Evolutionary conservation across 306 rosid genomes (phyloP).

Genomic region (Morella rubra): DNA sequence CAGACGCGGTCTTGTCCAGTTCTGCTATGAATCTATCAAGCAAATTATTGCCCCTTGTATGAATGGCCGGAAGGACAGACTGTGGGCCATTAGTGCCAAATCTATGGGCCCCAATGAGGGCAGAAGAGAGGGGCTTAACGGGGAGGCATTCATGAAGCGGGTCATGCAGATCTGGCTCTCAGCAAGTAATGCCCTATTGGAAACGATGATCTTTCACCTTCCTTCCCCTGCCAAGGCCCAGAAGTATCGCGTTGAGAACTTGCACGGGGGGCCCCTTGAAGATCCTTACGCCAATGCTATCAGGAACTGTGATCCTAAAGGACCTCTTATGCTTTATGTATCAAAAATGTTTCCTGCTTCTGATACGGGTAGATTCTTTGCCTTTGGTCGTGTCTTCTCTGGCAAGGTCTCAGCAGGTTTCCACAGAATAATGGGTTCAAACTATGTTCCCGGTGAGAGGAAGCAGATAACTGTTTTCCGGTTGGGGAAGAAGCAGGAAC

Average conservation of each 20-base stretch:
- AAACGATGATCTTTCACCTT: constrained; percentile 75
- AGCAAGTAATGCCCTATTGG: constrained; percentile 55
- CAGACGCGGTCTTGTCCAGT: constrained; percentile 58
- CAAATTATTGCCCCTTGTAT: constrained; percentile 53
- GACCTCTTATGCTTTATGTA: constrained; percentile 58
- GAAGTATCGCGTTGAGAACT: constrained; percentile 62
- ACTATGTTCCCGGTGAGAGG: constrained; percentile 51
- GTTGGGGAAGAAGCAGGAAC: constrained; percentile 65
- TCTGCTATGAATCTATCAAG: constrained; percentile 59
- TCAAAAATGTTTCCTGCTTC: constrained; percentile 67
- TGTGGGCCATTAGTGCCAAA: constrained; percentile 64
- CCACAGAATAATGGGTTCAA: constrained; percentile 62
- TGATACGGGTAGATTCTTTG: constrained; percentile 61
- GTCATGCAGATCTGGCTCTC: constrained; percentile 67
- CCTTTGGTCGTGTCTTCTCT: constrained; percentile 60
- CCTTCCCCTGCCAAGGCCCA: constrained; percentile 65
- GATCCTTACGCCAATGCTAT: constrained; percentile 49
- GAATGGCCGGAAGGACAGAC: constrained; percentile 63
- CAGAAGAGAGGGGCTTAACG: constrained; percentile 48
- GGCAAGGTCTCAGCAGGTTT: constrained; percentile 50
- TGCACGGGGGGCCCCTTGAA: constrained; percentile 58
- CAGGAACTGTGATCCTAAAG: constrained; percentile 52
- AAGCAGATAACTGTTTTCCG: constrained; percentile 62
- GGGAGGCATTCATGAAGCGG: constrained; percentile 51
- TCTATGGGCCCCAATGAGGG: constrained; percentile 51